Conservation (phyloP, 768 basidiomycete genomes). For the Agaricus sinodeliciosus region DNA sequence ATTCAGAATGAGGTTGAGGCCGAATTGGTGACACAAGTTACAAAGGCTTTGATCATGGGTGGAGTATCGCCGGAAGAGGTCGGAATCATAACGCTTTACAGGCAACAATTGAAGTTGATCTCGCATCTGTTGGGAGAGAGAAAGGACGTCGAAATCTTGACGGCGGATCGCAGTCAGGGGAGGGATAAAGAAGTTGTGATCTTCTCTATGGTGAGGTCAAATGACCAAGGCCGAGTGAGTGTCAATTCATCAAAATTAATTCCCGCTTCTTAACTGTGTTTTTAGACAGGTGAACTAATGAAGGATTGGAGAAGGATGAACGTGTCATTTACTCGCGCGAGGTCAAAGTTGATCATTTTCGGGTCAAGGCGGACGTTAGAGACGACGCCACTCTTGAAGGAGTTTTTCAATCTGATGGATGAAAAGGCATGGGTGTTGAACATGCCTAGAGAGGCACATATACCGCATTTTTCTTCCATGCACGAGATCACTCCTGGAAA, state of each 20-base stretch:
- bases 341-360: conserved; percentile 84
- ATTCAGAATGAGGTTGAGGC: conserved; percentile 89
- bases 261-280: neutral
- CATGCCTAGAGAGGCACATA: conserved; percentile 50
- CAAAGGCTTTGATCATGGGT: conserved; percentile 53
- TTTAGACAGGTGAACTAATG: conserved; percentile 83
- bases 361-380: conserved; percentile 80
- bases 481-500: conserved; percentile 14
- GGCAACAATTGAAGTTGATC: conserved; percentile 92
- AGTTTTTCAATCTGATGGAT: conserved; percentile 79
- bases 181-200: conserved; percentile 94
- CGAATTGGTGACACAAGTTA: conserved; percentile 55
- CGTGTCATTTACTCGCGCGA: conserved; percentile 92
- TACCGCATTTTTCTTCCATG: conserved; percentile 31
- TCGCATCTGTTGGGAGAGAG: conserved; percentile 51
- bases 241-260: neutral
- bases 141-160: conserved; percentile 73
- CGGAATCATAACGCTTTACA: conserved; percentile 86
- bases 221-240: conserved; percentile 67
- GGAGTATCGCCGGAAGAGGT: conserved; percentile 70
- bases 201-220: conserved; percentile 88
- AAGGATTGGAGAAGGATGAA: conserved; percentile 97
- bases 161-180: conserved; percentile 91
- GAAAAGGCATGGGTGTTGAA: conserved; percentile 61
- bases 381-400: conserved; percentile 49